These are phyloP conservation scores for Hura crepitans DNA, from an alignment of 441 rosid genomes.

Conservation along the genomic window DNA sequence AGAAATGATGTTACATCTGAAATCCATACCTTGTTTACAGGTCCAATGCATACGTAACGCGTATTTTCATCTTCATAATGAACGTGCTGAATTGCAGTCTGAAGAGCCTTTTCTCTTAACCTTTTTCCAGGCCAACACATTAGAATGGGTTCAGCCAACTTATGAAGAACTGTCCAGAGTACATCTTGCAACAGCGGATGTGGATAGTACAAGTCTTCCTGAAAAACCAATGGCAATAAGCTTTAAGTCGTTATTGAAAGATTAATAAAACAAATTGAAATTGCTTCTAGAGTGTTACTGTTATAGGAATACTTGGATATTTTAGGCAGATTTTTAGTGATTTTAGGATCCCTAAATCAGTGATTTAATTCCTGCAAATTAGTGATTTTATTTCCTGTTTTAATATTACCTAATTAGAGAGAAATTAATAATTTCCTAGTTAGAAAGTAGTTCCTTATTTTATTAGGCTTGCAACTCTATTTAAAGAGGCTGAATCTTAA, in stretches of 20 bases:
- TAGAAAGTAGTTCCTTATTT: no score
- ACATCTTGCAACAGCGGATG: constrained; percentile 58
- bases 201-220: constrained; percentile 71
- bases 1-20: neutral
- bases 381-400: no score
- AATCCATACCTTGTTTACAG: constrained; percentile 76
- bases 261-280: neutral
- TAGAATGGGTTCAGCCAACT: constrained; percentile 54
- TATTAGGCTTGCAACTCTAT: no score
- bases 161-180: constrained; percentile 48
- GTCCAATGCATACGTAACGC: constrained; percentile 87
- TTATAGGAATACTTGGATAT: no score
- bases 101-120: constrained; percentile 78
- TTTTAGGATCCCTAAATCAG: no score
- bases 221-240: neutral
- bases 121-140: constrained; percentile 83
- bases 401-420: no score
- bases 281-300: no score
- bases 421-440: no score
- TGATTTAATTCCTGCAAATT: no score
- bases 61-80: constrained; percentile 95
- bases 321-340: no score
- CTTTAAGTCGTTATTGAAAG: neutral
- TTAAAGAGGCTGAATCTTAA: no score
- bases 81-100: constrained; percentile 55